Conservation (phyloP, 495 filamentous ascomycete species). For the Annulohypoxylon moriforme region DNA sequence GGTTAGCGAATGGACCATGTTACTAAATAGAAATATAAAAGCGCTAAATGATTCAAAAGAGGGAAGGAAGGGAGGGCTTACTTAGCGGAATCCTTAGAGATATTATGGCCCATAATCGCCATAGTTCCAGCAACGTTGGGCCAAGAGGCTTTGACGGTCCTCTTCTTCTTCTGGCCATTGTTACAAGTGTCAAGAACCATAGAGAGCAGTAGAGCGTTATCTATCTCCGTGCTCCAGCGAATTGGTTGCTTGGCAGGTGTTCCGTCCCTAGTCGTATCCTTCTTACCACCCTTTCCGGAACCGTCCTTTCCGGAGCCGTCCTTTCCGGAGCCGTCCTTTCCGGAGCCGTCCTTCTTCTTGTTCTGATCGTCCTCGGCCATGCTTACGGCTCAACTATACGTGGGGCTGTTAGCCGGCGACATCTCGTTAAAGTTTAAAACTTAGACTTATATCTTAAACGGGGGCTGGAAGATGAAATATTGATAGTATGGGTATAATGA, state of each 20-base stretch:
- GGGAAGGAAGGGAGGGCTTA: neutral
- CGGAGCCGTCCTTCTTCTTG: too few relatives aligned
- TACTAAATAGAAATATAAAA: neutral
- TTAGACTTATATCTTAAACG: neutral
- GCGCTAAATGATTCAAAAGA: neutral
- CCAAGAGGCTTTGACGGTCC: neutral
- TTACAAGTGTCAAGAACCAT: neutral
- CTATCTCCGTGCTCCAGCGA: neutral
- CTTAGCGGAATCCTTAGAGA: neutral
- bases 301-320: too few relatives aligned
- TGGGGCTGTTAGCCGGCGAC: neutral
- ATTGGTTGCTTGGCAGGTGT: neutral
- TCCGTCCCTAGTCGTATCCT: neutral
- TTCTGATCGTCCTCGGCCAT: neutral
- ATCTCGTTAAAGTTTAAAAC: neutral
- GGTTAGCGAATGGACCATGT: neutral
- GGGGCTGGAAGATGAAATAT: neutral
- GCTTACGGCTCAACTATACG: neutral
- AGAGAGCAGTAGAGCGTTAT: neutral
- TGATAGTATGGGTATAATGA: neutral
- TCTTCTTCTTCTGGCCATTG: neutral
- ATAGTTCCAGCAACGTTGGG: neutral
- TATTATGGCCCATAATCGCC: neutral
- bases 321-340: too few relatives aligned
- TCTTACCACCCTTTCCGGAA: too few relatives aligned